Evolutionary conservation across 495 filamentous ascomycete species (phyloP), one percentile per base, ranked within the genome.

Genomic region (Bathelium albidoporum): DNA sequence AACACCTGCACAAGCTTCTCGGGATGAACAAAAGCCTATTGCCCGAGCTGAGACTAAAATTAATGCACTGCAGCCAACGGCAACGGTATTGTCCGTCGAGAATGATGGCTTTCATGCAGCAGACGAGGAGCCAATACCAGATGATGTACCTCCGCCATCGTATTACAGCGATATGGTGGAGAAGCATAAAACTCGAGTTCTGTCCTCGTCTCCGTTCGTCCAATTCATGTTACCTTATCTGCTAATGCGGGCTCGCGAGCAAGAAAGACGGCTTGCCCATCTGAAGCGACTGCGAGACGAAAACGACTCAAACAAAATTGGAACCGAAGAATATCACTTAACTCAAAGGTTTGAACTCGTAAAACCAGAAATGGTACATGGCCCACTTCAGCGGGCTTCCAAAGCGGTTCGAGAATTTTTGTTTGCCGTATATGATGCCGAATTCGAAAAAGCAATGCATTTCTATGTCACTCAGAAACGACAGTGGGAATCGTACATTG

Each of bases 141-240:
- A 94, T 62, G 89, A 93, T 73, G 79, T 93, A 43, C 91, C 92
- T 1, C 89, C 91, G 81, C 90, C 94, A 28, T 92, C 88, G 1
- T 95, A 90, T 66, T 97, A 97, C 72, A 87, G 89, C 67, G 89
- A 97, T 71, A 90, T 97, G 83, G 90, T 97, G 39, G 86, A 90
- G 49, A 91, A 95, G 69, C 89, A 95, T 70, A 79, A 91, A 66
- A 96, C 91, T 1, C 93, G 89, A 68, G 85, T 99, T 58, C 77
- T 99, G n/a, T 97, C 95, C 9, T 88, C 91, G 1, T 97, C 95
- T 0, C 95, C 95, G 2, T 97, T 95, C 68, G 95, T 97, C 49
- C 92, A 89, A 73, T 97, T 97, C 70, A 87, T 88, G 70, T 89
- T 91, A 70, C 95, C 95, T 1, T 95, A 97, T 75, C 81, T 97